Conservation (phyloP, 2,329 filamentous ascomycete species). For the Ascochyta pisi region DNA sequence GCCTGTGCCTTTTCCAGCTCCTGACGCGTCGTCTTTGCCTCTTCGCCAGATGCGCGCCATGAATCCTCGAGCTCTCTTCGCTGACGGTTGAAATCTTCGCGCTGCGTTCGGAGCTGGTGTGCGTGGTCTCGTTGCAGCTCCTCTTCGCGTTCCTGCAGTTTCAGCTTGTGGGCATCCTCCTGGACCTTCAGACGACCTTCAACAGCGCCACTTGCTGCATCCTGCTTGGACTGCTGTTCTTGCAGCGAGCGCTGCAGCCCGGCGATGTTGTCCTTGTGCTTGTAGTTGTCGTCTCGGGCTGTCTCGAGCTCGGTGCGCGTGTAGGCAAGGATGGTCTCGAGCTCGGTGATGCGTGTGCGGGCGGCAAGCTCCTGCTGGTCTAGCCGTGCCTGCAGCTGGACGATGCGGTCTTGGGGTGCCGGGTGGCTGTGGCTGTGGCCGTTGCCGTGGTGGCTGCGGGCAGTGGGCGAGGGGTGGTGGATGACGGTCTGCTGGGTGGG, state of each 20-base stretch:
- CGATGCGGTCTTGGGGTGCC: slow-evolving; percentile 21
- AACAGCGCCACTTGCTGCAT: slow-evolving; percentile 10
- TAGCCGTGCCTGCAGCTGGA: slow-evolving; percentile 34
- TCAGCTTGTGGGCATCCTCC: slow-evolving; percentile 30
- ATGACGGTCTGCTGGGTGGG: slow-evolving; percentile 46
- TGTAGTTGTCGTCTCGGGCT: slow-evolving; percentile 38
- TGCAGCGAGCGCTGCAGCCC: slow-evolving; percentile 27
- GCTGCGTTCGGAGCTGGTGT: slow-evolving; percentile 35
- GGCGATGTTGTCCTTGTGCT: slow-evolving; percentile 34
- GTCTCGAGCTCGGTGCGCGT: slow-evolving; percentile 43
- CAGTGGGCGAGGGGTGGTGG: slow-evolving; percentile 33
- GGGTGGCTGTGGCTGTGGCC: slow-evolving; percentile 18
- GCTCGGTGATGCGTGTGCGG: slow-evolving; percentile 42
- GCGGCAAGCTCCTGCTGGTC: slow-evolving; percentile 39
- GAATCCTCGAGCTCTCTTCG: slow-evolving; percentile 25
- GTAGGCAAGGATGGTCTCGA: slow-evolving; percentile 45
- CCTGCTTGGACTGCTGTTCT: slow-evolving; percentile 19
- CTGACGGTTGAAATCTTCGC: slow-evolving; percentile 32
- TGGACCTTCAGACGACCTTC: slow-evolving; percentile 26
- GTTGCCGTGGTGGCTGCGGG: slow-evolving; percentile 19
- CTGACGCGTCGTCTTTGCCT: slow-evolving; percentile 17
- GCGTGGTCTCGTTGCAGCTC: slow-evolving; percentile 24
- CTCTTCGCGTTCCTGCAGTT: slow-evolving; percentile 38
- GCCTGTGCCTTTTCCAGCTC: slow-evolving; percentile 23
- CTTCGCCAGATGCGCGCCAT: slow-evolving; percentile 22